Conservation (phyloP, 306 rosid species). For the Lathyrus oleraceus region DNA sequence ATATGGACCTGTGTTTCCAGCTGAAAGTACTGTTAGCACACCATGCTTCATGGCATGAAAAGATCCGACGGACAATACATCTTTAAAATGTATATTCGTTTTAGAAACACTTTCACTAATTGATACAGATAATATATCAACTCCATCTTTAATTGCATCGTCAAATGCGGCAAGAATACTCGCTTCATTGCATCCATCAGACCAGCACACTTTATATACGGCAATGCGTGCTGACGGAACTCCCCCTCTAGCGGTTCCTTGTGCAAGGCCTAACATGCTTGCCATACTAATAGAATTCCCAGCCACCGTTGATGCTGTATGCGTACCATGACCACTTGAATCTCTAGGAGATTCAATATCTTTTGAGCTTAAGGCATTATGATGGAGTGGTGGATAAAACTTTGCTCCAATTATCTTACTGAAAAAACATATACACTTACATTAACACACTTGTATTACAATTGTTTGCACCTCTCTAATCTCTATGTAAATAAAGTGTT, state of each 20-base stretch:
- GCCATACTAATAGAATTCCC: not conserved
- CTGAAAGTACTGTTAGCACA: conserved; percentile 38
- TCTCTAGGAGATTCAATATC: conserved; percentile 3
- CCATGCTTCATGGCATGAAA: conserved; percentile 58
- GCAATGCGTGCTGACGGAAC: not conserved
- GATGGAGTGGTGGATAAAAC: not conserved
- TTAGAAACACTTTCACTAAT: not conserved
- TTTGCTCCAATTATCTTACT: not conserved
- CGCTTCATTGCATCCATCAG: not conserved
- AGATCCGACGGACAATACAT: conserved; percentile 38
- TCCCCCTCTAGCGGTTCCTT: conserved; percentile 24
- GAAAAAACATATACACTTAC: not conserved
- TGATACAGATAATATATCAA: no score
- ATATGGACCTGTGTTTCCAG: conserved; percentile 44
- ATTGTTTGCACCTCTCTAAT: no score
- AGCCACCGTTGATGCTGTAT: not conserved
- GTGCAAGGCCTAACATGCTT: not conserved
- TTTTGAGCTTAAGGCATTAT: not conserved
- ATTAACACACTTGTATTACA: no score
- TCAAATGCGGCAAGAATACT: conserved; percentile 54
- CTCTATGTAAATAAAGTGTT: not conserved
- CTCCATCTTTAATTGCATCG: conserved; percentile 63
- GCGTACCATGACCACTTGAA: not conserved
- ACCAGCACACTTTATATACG: not conserved
- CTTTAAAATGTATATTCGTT: not conserved